These are phyloP conservation scores for Neofusicoccum parvum DNA, from an alignment of 2,329 filamentous ascomycete species.

Conservation along the genomic window DNA sequence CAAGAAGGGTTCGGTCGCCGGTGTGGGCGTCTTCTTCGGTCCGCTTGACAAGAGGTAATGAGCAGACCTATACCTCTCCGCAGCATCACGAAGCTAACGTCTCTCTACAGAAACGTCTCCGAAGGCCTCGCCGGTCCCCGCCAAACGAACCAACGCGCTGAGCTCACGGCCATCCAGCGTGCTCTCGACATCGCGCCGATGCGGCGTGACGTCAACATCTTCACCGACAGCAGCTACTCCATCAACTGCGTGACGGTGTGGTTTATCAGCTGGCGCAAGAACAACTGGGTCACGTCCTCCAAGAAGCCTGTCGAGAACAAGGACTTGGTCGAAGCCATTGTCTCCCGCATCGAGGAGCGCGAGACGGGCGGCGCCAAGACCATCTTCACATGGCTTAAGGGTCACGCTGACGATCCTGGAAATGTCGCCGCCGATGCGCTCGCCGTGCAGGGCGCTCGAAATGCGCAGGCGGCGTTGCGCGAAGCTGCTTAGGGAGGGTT, in stretches of 20 bases:
- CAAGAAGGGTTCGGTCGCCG: conserved; percentile 55
- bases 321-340: conserved; percentile 76
- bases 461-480: conserved; percentile 26
- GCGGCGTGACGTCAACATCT: conserved; percentile 71
- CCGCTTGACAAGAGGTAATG: conserved; percentile 58
- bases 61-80: conserved; percentile 8
- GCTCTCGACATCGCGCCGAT: conserved; percentile 75
- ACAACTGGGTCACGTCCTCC: conserved; percentile 75
- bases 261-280: conserved; percentile 74
- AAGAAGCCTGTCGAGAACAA: conserved; percentile 80
- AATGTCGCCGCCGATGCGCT: conserved; percentile 81
- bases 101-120: conserved; percentile 63
- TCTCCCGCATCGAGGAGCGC: conserved; percentile 71
- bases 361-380: conserved; percentile 61
- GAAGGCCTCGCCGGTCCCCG: conserved; percentile 71
- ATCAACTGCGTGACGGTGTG: conserved; percentile 88
- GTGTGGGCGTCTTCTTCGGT: conserved; percentile 67
- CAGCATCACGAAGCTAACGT: conserved; percentile 12
- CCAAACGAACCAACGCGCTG: conserved; percentile 94
- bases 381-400: conserved; percentile 86
- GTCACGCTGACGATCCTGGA: conserved; percentile 71
- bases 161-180: conserved; percentile 83
- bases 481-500: neutral
- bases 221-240: conserved; percentile 87
- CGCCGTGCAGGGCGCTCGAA: conserved; percentile 67